Evolutionary conservation across 139 green algal species (phyloP), one percentile per base, ranked within the genome.

Genomic region (Chlorella sp.): DNA sequence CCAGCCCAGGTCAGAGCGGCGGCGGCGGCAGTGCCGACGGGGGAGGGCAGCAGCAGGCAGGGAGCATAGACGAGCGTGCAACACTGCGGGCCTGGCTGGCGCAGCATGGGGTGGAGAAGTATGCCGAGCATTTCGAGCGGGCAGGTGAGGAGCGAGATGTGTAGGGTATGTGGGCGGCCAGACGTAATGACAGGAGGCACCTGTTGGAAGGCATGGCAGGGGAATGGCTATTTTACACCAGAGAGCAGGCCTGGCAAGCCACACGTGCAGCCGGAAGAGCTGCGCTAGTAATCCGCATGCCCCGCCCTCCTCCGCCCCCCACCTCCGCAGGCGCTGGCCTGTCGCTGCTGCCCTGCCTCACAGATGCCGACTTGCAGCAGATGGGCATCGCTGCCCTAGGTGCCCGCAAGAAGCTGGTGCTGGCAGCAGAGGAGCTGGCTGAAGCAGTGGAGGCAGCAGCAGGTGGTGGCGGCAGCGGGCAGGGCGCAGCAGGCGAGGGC

Each of bases 341-440:
- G 46, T 62, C 83, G 6, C 80, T 86, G 44, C 62, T 89, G 72
- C 73, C 81, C 38, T 64, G 48, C 38, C 72, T 89, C 9, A 67
- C 73, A 30, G 81, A 89, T 13, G 40, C 36, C 1, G 86, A 89
- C 78, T 62, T 87, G 26, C 81, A 40, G 38, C 44, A 72, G 34
- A 68, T 89, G 60, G 86, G 86, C 36, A 58, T 89, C 3, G 67
- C 41, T 17, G 75, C 86, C 0, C 81, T 89, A 28, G 86, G 86
- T 2, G 86, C 86, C 2, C 76, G 86, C 40, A 89, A 82, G 73
- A 86, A 84, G 78, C 30, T 89, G 51, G 72, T 87, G 67, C 54
- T 89, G 41, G 85, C 70, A 16, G 73, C 51, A 7, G 70, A 79
- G 28, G 73, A 85, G 60, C 77, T 86, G 34, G 24, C 38, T 3